phyloP scores from a whole-genome alignment of 805 yeast genomes.

The Starmerella apis region DNA sequence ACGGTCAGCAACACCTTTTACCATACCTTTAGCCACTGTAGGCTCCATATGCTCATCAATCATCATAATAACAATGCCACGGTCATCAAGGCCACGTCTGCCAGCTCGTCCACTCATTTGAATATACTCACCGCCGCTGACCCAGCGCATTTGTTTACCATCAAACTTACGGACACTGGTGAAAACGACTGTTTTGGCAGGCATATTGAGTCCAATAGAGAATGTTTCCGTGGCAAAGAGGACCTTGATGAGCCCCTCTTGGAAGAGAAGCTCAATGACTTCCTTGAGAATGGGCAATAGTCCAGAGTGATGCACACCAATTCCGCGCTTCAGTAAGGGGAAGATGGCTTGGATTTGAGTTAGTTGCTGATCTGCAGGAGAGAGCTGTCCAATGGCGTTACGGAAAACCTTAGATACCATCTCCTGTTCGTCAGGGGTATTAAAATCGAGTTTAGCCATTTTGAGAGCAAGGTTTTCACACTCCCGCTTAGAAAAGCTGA shows the following conservation, averaged over 20 bases:
- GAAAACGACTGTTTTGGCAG: conserved; percentile 97
- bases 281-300: conserved; percentile 85
- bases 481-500: conserved; percentile 94
- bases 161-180: conserved; percentile 98
- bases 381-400: conserved; percentile 78
- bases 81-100: conserved; percentile 97
- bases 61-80: conserved; percentile 99
- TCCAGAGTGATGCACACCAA: conserved; percentile 98
- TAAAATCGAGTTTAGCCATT: conserved; percentile 92
- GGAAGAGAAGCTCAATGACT: conserved; percentile 90
- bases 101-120: conserved; percentile 99
- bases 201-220: conserved; percentile 97
- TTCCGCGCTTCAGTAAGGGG: conserved; percentile 85
- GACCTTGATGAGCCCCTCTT: conserved; percentile 90
- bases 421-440: conserved; percentile 85
- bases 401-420: conserved; percentile 80
- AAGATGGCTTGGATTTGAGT: conserved; percentile 90
- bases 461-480: conserved; percentile 90
- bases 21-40: conserved; percentile 98
- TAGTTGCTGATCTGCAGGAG: conserved; percentile 81
- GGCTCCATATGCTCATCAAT: conserved; percentile 99
- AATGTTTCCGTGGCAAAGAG: conserved; percentile 97
- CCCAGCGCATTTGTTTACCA: conserved; percentile 97
- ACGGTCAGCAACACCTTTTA: conserved; percentile 96
- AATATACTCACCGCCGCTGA: conserved; percentile 97